Conservation (phyloP, 441 rosid species). For the Aleurites moluccanus region DNA sequence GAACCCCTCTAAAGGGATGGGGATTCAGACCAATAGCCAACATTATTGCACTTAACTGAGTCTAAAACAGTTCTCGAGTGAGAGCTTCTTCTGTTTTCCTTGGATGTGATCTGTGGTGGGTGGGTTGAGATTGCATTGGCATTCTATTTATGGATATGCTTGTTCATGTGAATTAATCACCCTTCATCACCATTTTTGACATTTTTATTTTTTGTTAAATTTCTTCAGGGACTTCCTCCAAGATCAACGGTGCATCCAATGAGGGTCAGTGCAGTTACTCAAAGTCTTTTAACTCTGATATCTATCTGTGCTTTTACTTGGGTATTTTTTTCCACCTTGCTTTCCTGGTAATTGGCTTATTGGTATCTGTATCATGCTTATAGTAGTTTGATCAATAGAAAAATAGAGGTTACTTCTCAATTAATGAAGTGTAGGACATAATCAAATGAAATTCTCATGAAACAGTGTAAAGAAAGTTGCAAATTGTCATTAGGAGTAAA, state of each 20-base stretch:
- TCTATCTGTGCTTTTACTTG: conserved; percentile 10
- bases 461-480: not conserved
- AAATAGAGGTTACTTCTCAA: not conserved
- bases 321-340: not conserved
- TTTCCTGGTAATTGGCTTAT: not conserved
- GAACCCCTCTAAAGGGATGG: not conserved
- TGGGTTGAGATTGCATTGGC: not conserved
- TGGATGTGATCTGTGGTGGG: not conserved
- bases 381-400: not conserved
- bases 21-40: not conserved
- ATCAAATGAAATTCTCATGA: not conserved
- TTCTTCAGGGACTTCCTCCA: conserved; percentile 92
- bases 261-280: conserved; percentile 76
- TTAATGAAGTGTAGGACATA: not conserved
- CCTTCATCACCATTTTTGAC: not conserved
- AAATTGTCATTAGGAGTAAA: not conserved
- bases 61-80: not conserved
- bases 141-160: not conserved
- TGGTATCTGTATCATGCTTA: not conserved
- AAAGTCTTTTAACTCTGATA: conserved; percentile 24
- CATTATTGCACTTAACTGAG: not conserved
- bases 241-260: conserved; percentile 98
- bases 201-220: conserved; percentile 13
- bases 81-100: not conserved
- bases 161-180: not conserved